A percentile compares a stretch with the other conserved stretches of the same genome.
Conservation (phyloP, 2,329 filamentous ascomycete species). For the Pseudogymnoascus pannorum region DNA sequence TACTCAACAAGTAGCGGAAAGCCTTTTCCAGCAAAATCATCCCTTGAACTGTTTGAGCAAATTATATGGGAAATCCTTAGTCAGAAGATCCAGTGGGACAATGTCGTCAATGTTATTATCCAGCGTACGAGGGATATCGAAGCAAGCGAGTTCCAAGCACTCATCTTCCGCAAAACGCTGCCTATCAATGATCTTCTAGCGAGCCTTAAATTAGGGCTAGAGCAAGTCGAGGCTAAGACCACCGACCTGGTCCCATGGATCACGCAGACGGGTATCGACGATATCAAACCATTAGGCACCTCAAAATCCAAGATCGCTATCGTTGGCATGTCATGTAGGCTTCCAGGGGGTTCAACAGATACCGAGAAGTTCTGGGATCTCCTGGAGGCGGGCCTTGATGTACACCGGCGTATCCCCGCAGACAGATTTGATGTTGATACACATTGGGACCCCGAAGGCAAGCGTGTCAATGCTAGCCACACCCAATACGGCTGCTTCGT, state of each 20-base stretch:
- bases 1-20: conserved; percentile 29
- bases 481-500: conserved; percentile 58
- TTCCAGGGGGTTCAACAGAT: conserved; percentile 59
- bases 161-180: conserved; percentile 27
- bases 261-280: background rate
- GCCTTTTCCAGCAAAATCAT: conserved; percentile 23
- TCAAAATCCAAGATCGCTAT: conserved; percentile 60
- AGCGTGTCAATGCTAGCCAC: conserved; percentile 66
- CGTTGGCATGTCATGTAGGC: conserved; percentile 71
- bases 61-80: conserved; percentile 29
- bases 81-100: conserved; percentile 26
- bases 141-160: conserved; percentile 17
- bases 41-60: conserved; percentile 21
- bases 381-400: conserved; percentile 63
- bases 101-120: conserved; percentile 22
- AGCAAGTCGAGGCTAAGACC: conserved; percentile 6
- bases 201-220: conserved; percentile 13
- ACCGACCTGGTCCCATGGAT: conserved; percentile 24
- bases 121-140: conserved; percentile 15
- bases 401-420: conserved; percentile 50
- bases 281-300: background rate
- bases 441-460: conserved; percentile 64
- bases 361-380: conserved; percentile 67
- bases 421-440: conserved; percentile 64
- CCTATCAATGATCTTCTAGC: conserved; percentile 24